Evolutionary conservation across 352 stramenopile genomes (phyloP).

Genomic region (Pythium dissimile): DNA sequence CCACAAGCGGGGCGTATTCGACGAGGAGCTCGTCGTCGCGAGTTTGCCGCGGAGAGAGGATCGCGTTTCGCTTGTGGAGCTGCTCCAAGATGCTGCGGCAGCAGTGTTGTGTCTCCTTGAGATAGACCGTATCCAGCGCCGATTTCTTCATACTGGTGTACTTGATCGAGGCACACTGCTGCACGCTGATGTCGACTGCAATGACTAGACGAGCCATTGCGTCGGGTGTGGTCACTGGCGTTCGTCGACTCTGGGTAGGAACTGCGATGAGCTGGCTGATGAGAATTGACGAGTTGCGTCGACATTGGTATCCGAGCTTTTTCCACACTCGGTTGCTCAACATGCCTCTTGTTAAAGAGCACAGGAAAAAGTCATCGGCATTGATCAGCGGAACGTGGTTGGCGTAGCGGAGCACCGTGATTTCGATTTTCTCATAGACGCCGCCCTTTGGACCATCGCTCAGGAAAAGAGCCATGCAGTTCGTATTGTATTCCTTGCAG

Average conservation of each 20-base stretch:
- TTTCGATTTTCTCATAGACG: slow-evolving; percentile 31
- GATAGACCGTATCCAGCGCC: slow-evolving; percentile 46
- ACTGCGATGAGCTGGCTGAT: slow-evolving; percentile 47
- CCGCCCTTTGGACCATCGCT: slow-evolving; percentile 3
- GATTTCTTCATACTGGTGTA: slow-evolving; percentile 57
- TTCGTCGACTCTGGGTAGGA: slow-evolving; percentile 7
- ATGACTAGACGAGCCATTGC: slow-evolving; percentile 33
- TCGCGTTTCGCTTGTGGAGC: slow-evolving; percentile 33
- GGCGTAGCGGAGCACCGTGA: slow-evolving; percentile 65
- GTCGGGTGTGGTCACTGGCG: background rate
- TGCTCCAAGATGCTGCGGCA: slow-evolving; percentile 44
- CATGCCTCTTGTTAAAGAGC: slow-evolving; percentile 45
- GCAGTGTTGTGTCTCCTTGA: slow-evolving; percentile 30
- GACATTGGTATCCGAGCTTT: slow-evolving; percentile 49
- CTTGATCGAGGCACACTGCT: slow-evolving; percentile 25
- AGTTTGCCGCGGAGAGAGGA: slow-evolving; percentile 48
- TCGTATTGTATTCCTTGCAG: slow-evolving; percentile 29
- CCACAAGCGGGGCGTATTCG: slow-evolving; percentile 52
- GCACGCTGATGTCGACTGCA: slow-evolving; percentile 49
- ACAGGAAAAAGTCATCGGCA: slow-evolving; percentile 52
- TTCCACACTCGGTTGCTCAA: slow-evolving; percentile 43
- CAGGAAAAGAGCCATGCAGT: slow-evolving; percentile 47
- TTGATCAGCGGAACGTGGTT: slow-evolving; percentile 74
- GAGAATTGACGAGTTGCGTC: slow-evolving; percentile 28
- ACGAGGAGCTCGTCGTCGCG: slow-evolving; percentile 49